A percentile compares a stretch with the other conserved stretches of the same genome.
These are phyloP conservation scores for Fusarium brachygibbosum DNA, from an alignment of 2,329 filamentous ascomycete species.

Conservation along the genomic window DNA sequence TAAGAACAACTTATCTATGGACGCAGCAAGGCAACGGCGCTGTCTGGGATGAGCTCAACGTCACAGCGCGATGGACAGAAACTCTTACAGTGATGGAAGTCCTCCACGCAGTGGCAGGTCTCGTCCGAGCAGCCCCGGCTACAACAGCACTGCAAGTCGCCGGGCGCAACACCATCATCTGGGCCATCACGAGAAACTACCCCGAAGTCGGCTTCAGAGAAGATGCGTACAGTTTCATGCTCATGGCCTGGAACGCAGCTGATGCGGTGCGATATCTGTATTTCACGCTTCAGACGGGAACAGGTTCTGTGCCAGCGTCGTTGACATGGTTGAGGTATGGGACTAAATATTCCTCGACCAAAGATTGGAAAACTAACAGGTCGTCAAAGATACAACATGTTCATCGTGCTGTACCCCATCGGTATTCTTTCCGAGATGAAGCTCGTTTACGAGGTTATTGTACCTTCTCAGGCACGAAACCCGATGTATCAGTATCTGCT, in stretches of 20 bases:
- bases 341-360: fast-evolving
- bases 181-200: conserved; percentile 45
- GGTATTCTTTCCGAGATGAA: conserved; percentile 39
- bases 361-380: not conserved
- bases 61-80: conserved; percentile 38
- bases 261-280: conserved; percentile 40
- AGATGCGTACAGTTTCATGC: conserved; percentile 37
- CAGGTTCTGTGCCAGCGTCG: conserved; percentile 10
- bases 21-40: conserved; percentile 14
- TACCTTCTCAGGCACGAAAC: conserved; percentile 33
- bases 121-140: conserved; percentile 38
- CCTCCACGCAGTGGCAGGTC: conserved; percentile 21
- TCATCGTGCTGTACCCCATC: conserved; percentile 34
- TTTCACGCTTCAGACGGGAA: conserved; percentile 35
- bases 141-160: conserved; percentile 41
- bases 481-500: conserved; percentile 35
- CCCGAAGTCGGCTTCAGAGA: conserved; percentile 31
- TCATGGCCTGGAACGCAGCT: conserved; percentile 40
- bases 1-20: conserved; percentile 32
- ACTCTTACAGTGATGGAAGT: conserved; percentile 35
- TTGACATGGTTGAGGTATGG: conserved; percentile 41
- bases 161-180: conserved; percentile 44
- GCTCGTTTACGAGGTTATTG: conserved; percentile 41
- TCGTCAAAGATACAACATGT: conserved; percentile 36
- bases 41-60: conserved; percentile 38